Evolutionary conservation across 208 protist genomes (phyloP).

Genomic region (Wallacemonas sp.): DNA sequence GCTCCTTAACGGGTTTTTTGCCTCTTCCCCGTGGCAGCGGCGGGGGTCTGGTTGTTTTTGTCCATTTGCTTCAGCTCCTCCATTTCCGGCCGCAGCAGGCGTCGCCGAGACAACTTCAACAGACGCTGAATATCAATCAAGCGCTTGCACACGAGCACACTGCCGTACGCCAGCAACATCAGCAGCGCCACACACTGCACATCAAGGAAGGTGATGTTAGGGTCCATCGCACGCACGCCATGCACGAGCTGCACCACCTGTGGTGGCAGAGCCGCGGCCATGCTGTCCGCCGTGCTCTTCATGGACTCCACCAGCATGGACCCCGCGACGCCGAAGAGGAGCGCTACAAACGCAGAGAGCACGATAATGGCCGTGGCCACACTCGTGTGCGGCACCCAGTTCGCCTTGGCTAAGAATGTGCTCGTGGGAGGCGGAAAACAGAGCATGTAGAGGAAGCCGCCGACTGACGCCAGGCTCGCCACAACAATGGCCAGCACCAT

Average conservation of each 20-base stretch:
- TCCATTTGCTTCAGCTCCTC: conserved; percentile 13
- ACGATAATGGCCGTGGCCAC: conserved; percentile 46
- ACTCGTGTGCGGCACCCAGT: conserved; percentile 19
- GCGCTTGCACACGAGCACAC: conserved; percentile 39
- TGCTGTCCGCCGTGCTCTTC: conserved; percentile 11
- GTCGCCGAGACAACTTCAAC: conserved; percentile 63
- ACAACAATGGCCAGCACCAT: not conserved
- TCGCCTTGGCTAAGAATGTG: not conserved
- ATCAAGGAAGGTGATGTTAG: conserved; percentile 35
- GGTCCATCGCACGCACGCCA: conserved; percentile 18
- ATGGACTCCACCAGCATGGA: conserved; percentile 20
- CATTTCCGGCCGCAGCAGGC: conserved; percentile 37
- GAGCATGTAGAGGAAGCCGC: not conserved
- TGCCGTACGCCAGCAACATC: conserved; percentile 63
- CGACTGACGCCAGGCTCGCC: not conserved
- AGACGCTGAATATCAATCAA: conserved; percentile 57
- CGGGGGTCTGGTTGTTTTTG: not conserved
- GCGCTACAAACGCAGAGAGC: conserved; percentile 25
- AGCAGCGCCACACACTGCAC: conserved; percentile 56
- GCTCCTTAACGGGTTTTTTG: conserved; percentile 9
- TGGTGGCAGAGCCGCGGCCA: conserved; percentile 15
- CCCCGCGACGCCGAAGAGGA: conserved; percentile 20
- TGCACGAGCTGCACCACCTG: conserved; percentile 22
- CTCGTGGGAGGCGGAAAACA: not conserved
- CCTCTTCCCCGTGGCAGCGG: not conserved